Evolutionary conservation across 225 moss, liverwort and hornwort genomes (phyloP), one percentile per base, ranked within the genome.

Genomic region (Neckera pumila): DNA sequence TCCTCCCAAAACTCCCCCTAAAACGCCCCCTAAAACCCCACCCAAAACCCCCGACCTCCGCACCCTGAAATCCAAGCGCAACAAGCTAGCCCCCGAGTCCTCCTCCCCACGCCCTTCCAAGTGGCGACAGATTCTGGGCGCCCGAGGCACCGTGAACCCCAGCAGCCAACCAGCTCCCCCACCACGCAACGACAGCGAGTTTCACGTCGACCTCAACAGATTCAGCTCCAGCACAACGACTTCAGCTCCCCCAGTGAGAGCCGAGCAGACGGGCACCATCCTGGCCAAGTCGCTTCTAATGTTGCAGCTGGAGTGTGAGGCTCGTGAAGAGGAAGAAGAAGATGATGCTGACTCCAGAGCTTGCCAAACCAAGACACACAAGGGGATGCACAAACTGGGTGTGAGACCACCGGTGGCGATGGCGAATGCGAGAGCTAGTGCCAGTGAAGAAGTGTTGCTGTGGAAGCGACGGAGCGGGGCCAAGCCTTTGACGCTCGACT

Each of bases 251-350:
- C n/a, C 79, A 18, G 53, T 26, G 74, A 80, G 76, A 18, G n/a
- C 87, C 9, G 77, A 86, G 38, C 81, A 85, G n/a, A 82, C 89
- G 9, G 87, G 91, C 51, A 87, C 91, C 40, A 90, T 94, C 84
- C n/a, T 94, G 61, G 94, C 94, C 76, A 91, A 92, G 88, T 94
- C 92, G 33, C 91, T 94, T 8, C 91, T 92, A 36, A 87, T 94
- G 90, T 16, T 94, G 91, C 92, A 92, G 83, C 89, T 92, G 47
- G 91, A 92, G 43, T 87, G 92, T 7, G 92, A 92, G 27, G 65
- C 60, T 19, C 89, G 85, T n/a, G 91, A 87, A 51, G 84, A 65
- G 31, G 82, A 65, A n/a, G 90, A 73, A 30, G 59, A 49, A n/a
- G 69, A 70, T 19, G 66, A 47, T 23, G 69, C 31, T 2, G 56